Evolutionary conservation across 2,329 filamentous ascomycete genomes (phyloP), one percentile per base, ranked within the genome.

Genomic region (Spiromastix sp.): DNA sequence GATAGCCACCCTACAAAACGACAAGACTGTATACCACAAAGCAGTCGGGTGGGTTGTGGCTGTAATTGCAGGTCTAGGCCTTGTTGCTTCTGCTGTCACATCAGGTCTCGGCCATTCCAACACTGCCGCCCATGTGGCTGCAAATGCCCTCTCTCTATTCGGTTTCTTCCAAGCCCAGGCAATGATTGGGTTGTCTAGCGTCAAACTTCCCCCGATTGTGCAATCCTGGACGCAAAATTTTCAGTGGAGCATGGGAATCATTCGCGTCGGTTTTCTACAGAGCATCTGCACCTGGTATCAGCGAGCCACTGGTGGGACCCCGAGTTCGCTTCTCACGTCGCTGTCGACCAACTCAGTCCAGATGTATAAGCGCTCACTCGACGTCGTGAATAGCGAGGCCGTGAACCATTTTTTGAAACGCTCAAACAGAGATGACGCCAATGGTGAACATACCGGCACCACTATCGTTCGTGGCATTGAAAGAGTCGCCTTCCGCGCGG

Each of bases 181-280:
- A 17, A 85, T 95, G 60, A 70, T 94, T 50, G 87, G 87, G 44
- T 79, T 95, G 60, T 84, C 80, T 36, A 75, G 81, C 13, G 80
- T 95, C 10, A 69, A 71, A 30, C 72, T 94, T 36, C 89, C 89
- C 7, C 89, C 89, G 0, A 83, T 94, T 42, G 89, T 93, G 36
- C 73, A 83, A 51, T 74, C 87, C 0, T 96, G 89, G 89, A 94
- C 87, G 2, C 87, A 95, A 63, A 89, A 95, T 63, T 95, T 96
- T 65, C 83, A 93, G 56, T 96, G 89, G 89, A 93, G 81, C 52
- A 91, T 96, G 85, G 89, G 89, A 49, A 86, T 96, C 50, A 93
- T 96, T 50, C 74, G 75, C 34, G 71, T 95, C 27, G 70, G 68
- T n/a, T 95, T 93, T 58, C 74, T 95, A 64, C 85, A 96, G 64